phyloP scores from a whole-genome alignment of 2,329 filamentous ascomycete species.

The Dryadomyces quercus-mongolicae region DNA sequence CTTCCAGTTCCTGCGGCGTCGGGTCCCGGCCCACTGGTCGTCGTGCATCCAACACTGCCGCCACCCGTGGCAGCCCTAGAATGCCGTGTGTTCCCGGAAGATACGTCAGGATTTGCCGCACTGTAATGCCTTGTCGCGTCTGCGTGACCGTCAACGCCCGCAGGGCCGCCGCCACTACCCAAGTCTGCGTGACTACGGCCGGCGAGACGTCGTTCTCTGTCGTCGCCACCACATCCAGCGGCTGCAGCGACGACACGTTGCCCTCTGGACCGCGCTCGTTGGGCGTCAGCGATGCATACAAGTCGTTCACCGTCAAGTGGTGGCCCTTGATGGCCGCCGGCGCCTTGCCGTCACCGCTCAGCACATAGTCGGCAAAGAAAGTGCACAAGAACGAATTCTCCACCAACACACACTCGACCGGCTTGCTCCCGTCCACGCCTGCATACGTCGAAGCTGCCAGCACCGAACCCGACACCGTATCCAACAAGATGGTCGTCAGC shows the following conservation, averaged over 20 bases:
- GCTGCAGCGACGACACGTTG: slow-evolving; percentile 69
- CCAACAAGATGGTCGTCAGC: slow-evolving; percentile 67
- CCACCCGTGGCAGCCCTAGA: slow-evolving; percentile 58
- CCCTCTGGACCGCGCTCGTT: slow-evolving; percentile 56
- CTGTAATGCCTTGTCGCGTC: slow-evolving; percentile 84
- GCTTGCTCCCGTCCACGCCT: slow-evolving; percentile 61
- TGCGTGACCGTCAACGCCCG: slow-evolving; percentile 71
- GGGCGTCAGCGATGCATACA: slow-evolving; percentile 73
- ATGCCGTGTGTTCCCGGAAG: slow-evolving; percentile 63
- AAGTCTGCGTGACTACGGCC: slow-evolving; percentile 68
- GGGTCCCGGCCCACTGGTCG: slow-evolving; percentile 78
- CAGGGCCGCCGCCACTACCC: slow-evolving; percentile 68
- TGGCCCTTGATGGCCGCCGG: slow-evolving; percentile 63
- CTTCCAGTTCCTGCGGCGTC: slow-evolving; percentile 65
- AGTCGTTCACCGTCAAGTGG: slow-evolving; percentile 73
- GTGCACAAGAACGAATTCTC: slow-evolving; percentile 96
- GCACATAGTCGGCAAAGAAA: slow-evolving; percentile 51
- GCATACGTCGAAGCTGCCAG: slow-evolving; percentile 59
- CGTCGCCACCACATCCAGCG: slow-evolving; percentile 30
- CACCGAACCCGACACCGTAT: slow-evolving; percentile 74
- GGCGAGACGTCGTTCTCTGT: slow-evolving; percentile 33
- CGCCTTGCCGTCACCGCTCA: slow-evolving; percentile 32
- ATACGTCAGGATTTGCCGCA: slow-evolving; percentile 68
- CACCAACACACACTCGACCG: slow-evolving; percentile 65
- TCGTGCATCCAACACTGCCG: slow-evolving; percentile 65